Conservation (phyloP, 2,329 filamentous ascomycete species). For the Dactylellina cionopaga region DNA sequence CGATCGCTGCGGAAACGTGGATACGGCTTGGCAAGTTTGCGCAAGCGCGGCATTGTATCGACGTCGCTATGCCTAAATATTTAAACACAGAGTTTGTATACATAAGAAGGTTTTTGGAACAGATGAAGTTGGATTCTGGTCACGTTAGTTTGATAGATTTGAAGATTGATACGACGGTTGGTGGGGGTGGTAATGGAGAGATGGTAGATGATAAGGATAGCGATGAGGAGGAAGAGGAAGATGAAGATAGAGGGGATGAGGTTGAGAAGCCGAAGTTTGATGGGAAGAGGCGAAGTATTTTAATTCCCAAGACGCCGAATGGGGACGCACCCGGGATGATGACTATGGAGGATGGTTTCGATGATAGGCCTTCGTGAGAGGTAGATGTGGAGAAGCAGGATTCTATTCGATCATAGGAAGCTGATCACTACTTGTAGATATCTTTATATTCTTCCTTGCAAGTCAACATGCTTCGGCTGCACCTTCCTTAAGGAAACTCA, state of each 20-base stretch:
- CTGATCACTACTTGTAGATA: slow-evolving; percentile 40
- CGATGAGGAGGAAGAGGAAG: slow-evolving; percentile 10
- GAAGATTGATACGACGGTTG: slow-evolving; percentile 35
- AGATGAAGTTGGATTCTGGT: slow-evolving; percentile 45
- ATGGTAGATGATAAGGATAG: slow-evolving; percentile 5
- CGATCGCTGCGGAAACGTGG: slow-evolving; percentile 86
- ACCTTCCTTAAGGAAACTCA: no score
- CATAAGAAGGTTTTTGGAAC: slow-evolving; percentile 41
- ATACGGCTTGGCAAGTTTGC: slow-evolving; percentile 77
- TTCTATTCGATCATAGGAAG: no score
- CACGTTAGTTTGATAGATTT: slow-evolving; percentile 40
- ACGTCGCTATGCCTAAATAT: slow-evolving; percentile 60
- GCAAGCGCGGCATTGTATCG: slow-evolving; percentile 80
- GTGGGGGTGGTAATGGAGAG: neutral
- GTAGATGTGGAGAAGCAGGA: neutral
- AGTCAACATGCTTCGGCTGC: no score
- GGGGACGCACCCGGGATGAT: slow-evolving; percentile 47
- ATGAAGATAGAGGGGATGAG: slow-evolving; percentile 2
- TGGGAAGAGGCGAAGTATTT: slow-evolving; percentile 49
- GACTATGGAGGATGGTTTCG: slow-evolving; percentile 38
- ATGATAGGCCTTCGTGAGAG: slow-evolving; percentile 25
- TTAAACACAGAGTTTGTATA: slow-evolving; percentile 28
- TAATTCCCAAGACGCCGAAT: slow-evolving; percentile 47
- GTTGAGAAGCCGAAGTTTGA: slow-evolving; percentile 43
- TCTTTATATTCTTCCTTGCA: no score